phyloP scores from a whole-genome alignment of 1,284 basidiomycete species.

The Cryptococcus deneoformans region DNA sequence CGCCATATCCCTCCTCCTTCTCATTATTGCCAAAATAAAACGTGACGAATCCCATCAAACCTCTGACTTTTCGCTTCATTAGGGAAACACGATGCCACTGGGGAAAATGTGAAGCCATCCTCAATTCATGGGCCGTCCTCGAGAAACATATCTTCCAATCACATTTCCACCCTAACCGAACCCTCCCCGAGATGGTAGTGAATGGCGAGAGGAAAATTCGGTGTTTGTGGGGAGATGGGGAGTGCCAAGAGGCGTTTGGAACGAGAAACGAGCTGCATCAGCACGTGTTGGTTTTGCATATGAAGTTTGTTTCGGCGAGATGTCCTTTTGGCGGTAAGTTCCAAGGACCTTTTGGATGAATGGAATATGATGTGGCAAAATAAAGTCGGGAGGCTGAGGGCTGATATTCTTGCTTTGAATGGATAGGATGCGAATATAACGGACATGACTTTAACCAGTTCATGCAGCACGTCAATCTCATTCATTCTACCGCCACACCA shows the following conservation, averaged over 20 bases:
- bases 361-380: background rate
- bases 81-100: constrained; percentile 30
- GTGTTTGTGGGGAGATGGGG: constrained; percentile 20
- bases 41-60: too few relatives aligned
- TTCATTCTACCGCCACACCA: constrained; percentile 29
- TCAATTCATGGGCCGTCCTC: constrained; percentile 35
- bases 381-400: background rate
- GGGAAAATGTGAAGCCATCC: constrained; percentile 25
- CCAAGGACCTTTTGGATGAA: background rate
- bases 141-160: constrained; percentile 35
- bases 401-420: background rate
- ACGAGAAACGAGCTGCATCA: constrained; percentile 18
- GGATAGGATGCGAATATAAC: constrained; percentile 32
- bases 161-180: constrained; percentile 13
- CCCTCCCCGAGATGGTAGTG: background rate
- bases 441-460: constrained; percentile 23
- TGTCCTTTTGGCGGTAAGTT: constrained; percentile 36
- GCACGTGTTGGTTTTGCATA: constrained; percentile 29
- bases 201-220: background rate
- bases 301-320: constrained; percentile 28
- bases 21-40: background rate
- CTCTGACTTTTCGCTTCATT: background rate
- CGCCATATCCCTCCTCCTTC: background rate
- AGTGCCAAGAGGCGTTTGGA: constrained; percentile 15
- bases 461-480: constrained; percentile 29